Evolutionary conservation across 192 early-diverging fungal species (phyloP).

Genomic region (Coemansia sp.): DNA sequence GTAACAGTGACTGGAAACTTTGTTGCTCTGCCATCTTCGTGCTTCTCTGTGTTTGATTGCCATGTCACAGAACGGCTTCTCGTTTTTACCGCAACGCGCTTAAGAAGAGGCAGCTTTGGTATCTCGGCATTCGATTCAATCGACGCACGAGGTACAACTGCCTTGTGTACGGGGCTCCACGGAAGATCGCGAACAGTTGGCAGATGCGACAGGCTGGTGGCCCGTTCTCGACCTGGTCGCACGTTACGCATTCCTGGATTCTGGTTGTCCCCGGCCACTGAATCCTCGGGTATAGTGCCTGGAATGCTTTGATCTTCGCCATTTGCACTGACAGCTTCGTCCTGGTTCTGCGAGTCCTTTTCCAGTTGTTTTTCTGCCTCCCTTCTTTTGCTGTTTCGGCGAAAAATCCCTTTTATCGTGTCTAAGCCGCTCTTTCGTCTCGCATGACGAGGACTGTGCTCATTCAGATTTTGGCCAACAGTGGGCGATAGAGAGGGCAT

Average conservation of each 20-base stretch:
- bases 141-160: slow-evolving; percentile 2
- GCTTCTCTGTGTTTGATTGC: slow-evolving; percentile 3
- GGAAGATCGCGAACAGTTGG: neutral
- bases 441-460: slow-evolving; percentile 6
- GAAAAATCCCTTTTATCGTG: slow-evolving; percentile 32
- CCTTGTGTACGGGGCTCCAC: slow-evolving; percentile 13
- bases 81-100: slow-evolving; percentile 26
- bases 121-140: neutral
- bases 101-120: slow-evolving; percentile 19
- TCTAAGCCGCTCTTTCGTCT: slow-evolving; percentile 37
- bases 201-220: slow-evolving; percentile 18
- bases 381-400: slow-evolving; percentile 24
- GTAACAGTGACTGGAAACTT: neutral
- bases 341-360: neutral
- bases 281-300: slow-evolving; percentile 17
- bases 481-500: neutral
- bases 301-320: slow-evolving; percentile 6
- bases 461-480: neutral
- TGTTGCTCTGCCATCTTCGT: neutral
- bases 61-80: slow-evolving; percentile 26
- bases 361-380: neutral
- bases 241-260: neutral
- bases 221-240: slow-evolving; percentile 15
- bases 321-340: neutral
- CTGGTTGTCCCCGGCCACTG: slow-evolving; percentile 4